Conservation (phyloP, 306 rosid genomes). For the Calophaca sinica region DNA sequence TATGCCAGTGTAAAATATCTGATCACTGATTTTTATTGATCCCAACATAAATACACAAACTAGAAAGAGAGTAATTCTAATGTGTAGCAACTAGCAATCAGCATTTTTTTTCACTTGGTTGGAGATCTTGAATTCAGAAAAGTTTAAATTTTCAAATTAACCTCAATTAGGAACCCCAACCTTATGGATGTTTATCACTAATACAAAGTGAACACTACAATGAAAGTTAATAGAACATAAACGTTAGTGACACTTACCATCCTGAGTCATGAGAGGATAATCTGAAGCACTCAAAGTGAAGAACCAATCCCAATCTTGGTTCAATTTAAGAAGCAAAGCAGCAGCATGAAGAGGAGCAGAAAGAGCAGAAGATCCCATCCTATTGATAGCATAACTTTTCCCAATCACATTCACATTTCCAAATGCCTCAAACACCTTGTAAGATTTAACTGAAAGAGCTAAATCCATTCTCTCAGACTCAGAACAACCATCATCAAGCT, state of each 20-base stretch:
- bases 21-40: too few relatives aligned
- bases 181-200: too few relatives aligned
- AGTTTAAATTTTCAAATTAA: too few relatives aligned
- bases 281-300: constrained; percentile 70
- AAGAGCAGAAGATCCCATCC: constrained; percentile 73
- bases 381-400: constrained; percentile 60
- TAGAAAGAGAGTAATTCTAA: constrained; percentile 34
- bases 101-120: background rate
- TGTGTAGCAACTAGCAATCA: background rate
- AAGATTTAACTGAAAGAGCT: constrained; percentile 55
- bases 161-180: too few relatives aligned
- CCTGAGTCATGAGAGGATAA: constrained; percentile 77
- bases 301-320: constrained; percentile 78
- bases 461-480: constrained; percentile 62
- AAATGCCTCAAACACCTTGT: constrained; percentile 52
- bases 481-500: constrained; percentile 62
- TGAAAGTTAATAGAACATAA: background rate
- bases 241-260: constrained; percentile 55
- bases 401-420: constrained; percentile 77
- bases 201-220: background rate
- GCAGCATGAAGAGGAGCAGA: constrained; percentile 78
- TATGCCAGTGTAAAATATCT: too few relatives aligned
- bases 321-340: constrained; percentile 74
- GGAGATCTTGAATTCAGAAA: too few relatives aligned
- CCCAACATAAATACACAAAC: too few relatives aligned